Percentiles rank a stretch among this genome's conserved stretches.
These are phyloP conservation scores for Acanthamoeba lenticulata DNA, from an alignment of 208 protist genomes.

Conservation along the genomic window DNA sequence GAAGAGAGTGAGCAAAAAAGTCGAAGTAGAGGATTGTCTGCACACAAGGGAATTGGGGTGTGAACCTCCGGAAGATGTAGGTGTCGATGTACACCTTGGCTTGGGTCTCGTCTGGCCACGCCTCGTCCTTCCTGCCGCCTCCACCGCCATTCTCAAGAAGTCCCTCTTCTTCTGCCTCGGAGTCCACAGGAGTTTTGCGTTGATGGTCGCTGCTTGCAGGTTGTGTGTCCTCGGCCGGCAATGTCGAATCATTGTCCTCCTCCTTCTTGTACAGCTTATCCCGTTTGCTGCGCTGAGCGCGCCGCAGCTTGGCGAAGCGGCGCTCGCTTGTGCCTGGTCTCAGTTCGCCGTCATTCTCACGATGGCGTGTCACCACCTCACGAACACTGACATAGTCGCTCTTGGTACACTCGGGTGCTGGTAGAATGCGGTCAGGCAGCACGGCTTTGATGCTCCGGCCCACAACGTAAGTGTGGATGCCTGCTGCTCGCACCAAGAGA, in stretches of 20 bases:
- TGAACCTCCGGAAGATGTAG: no score
- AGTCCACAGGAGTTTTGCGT: no score
- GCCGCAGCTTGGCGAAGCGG: neutral
- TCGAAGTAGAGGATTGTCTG: neutral
- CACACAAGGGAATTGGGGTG: no score
- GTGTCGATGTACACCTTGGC: no score
- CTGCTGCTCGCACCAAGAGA: neutral
- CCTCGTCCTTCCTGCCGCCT: no score
- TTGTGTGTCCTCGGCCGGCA: neutral
- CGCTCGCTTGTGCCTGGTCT: neutral
- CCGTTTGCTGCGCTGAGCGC: neutral
- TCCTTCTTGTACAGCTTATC: neutral
- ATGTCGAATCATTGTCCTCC: no score
- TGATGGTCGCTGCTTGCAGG: neutral
- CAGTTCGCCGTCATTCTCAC: neutral
- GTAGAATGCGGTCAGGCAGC: neutral
- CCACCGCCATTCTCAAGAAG: no score
- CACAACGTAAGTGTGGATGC: slow-evolving; percentile 40
- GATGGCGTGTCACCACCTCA: neutral
- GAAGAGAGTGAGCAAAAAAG: no score
- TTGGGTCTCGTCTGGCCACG: no score
- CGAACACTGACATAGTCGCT: neutral
- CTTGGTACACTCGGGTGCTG: neutral
- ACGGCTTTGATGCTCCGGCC: neutral
- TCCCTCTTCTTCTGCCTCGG: no score